Evolutionary conservation across 345 rosid genomes (phyloP).

Genomic region (Gossypium australe): DNA sequence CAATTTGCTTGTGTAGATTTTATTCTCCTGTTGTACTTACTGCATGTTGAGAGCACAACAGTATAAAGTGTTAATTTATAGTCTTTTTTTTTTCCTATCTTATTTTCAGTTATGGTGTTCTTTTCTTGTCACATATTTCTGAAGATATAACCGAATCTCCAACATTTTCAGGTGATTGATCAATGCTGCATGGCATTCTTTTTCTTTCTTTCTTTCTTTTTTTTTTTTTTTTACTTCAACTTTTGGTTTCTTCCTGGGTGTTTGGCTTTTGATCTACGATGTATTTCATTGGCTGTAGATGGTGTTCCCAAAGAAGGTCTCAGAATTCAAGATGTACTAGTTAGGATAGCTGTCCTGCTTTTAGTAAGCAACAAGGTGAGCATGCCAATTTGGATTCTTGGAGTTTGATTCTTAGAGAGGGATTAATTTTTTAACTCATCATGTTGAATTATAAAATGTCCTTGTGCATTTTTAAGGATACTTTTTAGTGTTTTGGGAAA

Average conservation of each 20-base stretch:
- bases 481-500: background rate
- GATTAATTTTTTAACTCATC: background rate
- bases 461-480: background rate
- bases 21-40: background rate
- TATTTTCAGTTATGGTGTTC: slow-evolving; percentile 58
- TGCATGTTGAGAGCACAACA: background rate
- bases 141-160: slow-evolving; percentile 63
- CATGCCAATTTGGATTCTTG: slow-evolving; percentile 10
- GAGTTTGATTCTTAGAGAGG: background rate
- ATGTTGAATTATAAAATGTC: background rate
- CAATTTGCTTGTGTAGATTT: background rate
- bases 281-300: slow-evolving; percentile 46
- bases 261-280: slow-evolving; percentile 8
- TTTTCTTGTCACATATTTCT: slow-evolving; percentile 62
- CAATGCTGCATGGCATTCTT: background rate
- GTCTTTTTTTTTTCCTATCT: background rate
- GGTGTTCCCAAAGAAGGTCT: slow-evolving; percentile 99
- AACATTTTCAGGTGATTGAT: slow-evolving; percentile 64
- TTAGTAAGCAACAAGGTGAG: slow-evolving; percentile 72
- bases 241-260: background rate
- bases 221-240: slow-evolving; percentile 4
- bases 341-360: slow-evolving; percentile 66
- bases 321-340: slow-evolving; percentile 77
- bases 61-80: background rate
- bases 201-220: slow-evolving; percentile 14